Base-by-base conservation (phyloP, 1,139 yeast species). In the Arxiozyma slooffiae region DNA sequence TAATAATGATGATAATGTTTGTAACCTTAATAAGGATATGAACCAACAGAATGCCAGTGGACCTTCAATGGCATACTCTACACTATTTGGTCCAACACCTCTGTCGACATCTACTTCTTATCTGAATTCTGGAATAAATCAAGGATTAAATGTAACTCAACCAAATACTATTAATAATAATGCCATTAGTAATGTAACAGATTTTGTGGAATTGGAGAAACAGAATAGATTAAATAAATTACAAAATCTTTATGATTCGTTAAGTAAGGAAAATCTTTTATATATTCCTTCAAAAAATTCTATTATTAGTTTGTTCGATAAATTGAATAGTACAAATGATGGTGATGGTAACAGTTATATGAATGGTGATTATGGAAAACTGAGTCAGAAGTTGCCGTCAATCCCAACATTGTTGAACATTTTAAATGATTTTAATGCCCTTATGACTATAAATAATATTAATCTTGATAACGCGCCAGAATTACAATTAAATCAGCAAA, bases 361-460 rank as follows among this genome's bases (percentile, higher is more conserved):
- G 18, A 20, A 17, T 22, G 37, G 38, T 17, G 48, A 47, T 8
- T 42, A 34, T 18, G 17, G 34, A 4, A 30, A 21, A 6, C 16
- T 39, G 2, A 51, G 49, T 24, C 50, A 52, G 30, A 21, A 38
- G 9, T 54, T 65, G 37, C 69, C 69, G 4, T 53, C 66, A 17
- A 50, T 61, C 8, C 43, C 57, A 2, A 43, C 58, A 9, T 44
- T 65, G 34, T 55, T 59, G 23, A 60, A 62, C 46, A 64, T 67
- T 17, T 46, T 64, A 23, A 56, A 55, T 42, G 66, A 65, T 55
- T 61, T 66, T 44, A 64, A 60, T 44, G 67, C 68, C 6, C 57
- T 60, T 49, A 59, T 59, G 45, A 60, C 66, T 7, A 60, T 60
- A 22, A 55, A 54, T 30, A 61, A 63, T 50, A 50, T 63, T 26